These are phyloP conservation scores for Phenoliferia sp. DNA, from an alignment of 1,284 basidiomycete genomes.

Conservation along the genomic window DNA sequence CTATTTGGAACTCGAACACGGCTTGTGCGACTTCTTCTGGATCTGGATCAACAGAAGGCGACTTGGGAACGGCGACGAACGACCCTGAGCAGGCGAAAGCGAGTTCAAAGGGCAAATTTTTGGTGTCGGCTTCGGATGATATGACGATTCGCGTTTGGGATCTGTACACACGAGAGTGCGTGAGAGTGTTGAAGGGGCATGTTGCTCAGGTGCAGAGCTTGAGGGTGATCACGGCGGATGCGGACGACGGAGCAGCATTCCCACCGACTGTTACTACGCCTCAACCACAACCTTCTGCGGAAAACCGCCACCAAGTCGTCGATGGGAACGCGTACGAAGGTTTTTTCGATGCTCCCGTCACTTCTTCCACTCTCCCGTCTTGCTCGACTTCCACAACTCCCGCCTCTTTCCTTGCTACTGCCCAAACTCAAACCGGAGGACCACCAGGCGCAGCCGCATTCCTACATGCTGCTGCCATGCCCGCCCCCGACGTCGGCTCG, in stretches of 20 bases:
- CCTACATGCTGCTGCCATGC: background rate
- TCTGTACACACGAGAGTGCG: constrained; percentile 69
- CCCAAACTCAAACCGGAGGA: background rate
- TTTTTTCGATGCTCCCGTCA: constrained; percentile 20
- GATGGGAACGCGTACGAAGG: constrained; percentile 30
- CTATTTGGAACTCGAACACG: constrained; percentile 60
- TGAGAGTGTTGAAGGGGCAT: constrained; percentile 82
- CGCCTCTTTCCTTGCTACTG: background rate
- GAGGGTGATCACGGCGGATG: constrained; percentile 46
- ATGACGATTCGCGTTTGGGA: constrained; percentile 93
- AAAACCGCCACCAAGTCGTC: constrained; percentile 3
- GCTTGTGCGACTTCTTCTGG: constrained; percentile 34
- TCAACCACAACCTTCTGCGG: constrained; percentile 4
- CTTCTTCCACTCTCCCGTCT: constrained; percentile 3
- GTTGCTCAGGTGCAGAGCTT: constrained; percentile 93
- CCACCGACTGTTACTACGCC: background rate
- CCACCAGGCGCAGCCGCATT: background rate
- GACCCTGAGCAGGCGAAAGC: constrained; percentile 30
- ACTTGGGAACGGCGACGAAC: constrained; percentile 19
- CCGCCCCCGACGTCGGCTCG: background rate
- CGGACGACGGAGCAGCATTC: background rate
- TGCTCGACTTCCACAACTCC: background rate
- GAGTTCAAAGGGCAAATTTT: constrained; percentile 57
- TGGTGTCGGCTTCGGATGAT: constrained; percentile 96
- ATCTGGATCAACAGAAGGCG: constrained; percentile 35